These are phyloP conservation scores for Aspergillus tanneri DNA, from an alignment of 2,329 filamentous ascomycete species.

Conservation along the genomic window DNA sequence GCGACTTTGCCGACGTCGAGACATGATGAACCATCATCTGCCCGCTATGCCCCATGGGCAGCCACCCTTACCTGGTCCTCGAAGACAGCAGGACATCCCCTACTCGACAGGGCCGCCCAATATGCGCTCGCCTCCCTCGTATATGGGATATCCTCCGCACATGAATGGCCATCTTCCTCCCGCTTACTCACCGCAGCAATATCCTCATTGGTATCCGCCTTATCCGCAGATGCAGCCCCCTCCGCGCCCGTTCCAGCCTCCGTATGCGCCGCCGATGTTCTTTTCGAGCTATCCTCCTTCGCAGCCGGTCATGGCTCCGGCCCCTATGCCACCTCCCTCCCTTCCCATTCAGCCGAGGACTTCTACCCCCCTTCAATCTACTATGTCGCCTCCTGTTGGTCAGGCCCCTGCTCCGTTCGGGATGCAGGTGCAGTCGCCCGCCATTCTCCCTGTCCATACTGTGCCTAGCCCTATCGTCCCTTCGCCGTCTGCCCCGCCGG, in stretches of 20 bases:
- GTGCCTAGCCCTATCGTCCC: slow-evolving; percentile 34
- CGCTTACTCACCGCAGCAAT: slow-evolving; percentile 46
- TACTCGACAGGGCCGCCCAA: slow-evolving; percentile 49
- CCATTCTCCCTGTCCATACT: slow-evolving; percentile 23
- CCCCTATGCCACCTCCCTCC: slow-evolving; percentile 36
- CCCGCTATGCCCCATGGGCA: slow-evolving; percentile 49
- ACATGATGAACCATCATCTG: slow-evolving; percentile 49
- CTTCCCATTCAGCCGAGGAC: slow-evolving; percentile 39
- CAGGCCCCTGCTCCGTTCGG: slow-evolving; percentile 29
- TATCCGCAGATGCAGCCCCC: slow-evolving; percentile 43
- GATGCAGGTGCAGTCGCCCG: slow-evolving; percentile 29
- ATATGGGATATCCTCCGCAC: slow-evolving; percentile 59
- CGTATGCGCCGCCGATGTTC: slow-evolving; percentile 45
- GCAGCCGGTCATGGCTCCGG: slow-evolving; percentile 41
- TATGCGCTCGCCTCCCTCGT: slow-evolving; percentile 58
- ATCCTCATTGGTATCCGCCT: slow-evolving; percentile 47
- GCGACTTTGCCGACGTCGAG: slow-evolving; percentile 31
- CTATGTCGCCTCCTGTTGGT: slow-evolving; percentile 36
- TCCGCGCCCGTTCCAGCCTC: slow-evolving; percentile 41
- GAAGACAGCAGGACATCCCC: slow-evolving; percentile 47
- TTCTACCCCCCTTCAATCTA: slow-evolving; percentile 38
- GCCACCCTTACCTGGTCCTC: slow-evolving; percentile 51
- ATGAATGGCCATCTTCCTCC: slow-evolving; percentile 55
- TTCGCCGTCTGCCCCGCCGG: slow-evolving; percentile 31
- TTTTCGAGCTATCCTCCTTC: slow-evolving; percentile 46